Evolutionary conservation across 495 filamentous ascomycete genomes (phyloP).

Genomic region (Collariella sp.): DNA sequence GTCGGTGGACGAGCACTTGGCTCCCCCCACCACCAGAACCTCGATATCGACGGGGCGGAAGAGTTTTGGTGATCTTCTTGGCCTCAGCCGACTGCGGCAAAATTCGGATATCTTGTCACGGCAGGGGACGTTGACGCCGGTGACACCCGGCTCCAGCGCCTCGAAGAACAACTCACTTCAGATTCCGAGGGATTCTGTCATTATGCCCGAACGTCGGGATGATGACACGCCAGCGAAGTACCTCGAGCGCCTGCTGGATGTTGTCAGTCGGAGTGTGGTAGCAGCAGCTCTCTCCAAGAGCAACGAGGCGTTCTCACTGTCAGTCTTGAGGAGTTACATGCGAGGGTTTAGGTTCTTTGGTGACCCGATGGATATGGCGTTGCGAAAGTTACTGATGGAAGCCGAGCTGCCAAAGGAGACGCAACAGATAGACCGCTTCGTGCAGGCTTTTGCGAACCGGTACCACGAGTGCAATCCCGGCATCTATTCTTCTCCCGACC

Average conservation of each 20-base stretch:
- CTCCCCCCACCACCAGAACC: conserved; percentile 52
- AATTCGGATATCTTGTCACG: conserved; percentile 56
- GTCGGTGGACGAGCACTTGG: conserved; percentile 50
- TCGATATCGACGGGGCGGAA: conserved; percentile 81
- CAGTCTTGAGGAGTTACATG: conserved; percentile 88
- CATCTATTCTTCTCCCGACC: conserved; percentile 84
- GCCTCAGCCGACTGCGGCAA: conserved; percentile 64
- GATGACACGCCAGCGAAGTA: conserved; percentile 88
- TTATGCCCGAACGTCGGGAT: conserved; percentile 72
- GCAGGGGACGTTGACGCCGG: conserved; percentile 54
- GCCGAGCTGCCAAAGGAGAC: conserved; percentile 94
- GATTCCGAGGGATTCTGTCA: conserved; percentile 50
- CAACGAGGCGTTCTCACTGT: conserved; percentile 70
- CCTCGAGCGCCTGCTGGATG: conserved; percentile 69
- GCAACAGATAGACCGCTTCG: conserved; percentile 90
- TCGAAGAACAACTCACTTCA: conserved; percentile 69
- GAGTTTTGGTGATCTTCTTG: conserved; percentile 84
- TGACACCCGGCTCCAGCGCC: conserved; percentile 53
- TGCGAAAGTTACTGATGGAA: conserved; percentile 91
- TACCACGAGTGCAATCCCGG: conserved; percentile 98
- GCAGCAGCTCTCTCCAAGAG: conserved; percentile 76
- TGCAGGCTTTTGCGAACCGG: conserved; percentile 90
- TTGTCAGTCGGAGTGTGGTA: conserved; percentile 66
- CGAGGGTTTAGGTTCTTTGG: conserved; percentile 87
- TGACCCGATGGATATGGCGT: conserved; percentile 95